Base-by-base conservation (phyloP, 1,284 basidiomycete species). In the Paramarasmius palmivorus region DNA sequence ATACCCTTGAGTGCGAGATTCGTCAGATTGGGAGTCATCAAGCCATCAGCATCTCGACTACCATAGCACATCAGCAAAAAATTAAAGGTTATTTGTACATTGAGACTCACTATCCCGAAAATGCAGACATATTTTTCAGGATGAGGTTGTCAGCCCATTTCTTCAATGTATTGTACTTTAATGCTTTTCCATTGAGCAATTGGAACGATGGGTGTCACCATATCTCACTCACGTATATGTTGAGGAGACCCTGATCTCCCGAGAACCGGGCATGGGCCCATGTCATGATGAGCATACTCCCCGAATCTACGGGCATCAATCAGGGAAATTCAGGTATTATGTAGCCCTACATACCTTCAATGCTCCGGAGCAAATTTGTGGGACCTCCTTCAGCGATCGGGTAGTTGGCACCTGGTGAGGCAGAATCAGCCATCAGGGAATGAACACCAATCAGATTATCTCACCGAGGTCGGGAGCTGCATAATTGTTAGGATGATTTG, bases 381-480 rank as follows among this genome's bases (percentile, higher is more conserved):
- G 3, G 9, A 65, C 45, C 64, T 67, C 1, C 51, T 36, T 1
- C 19, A 6, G 7, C 65, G 64, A 65, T 17, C 12, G 19, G 19
- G 49, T 20, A 41, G n/a, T 15, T 35, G 2, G 9, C n/a, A 5
- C 29, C 17, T 22, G 25, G 23, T 29, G 25, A 37, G 29, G 12
- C 29, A 32, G 23, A 51, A 17, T 26, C 38, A 25, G 39, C n/a
- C 37, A 32, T 15, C 15, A 35, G 41, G 40, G 15, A 15, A 38
- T 23, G 20, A 32, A 42, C 25, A n/a, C n/a, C n/a, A 26, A 20
- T 32, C 26, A 20, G 38, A 29, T 35, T 15, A 6, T 38, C 59
- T 1, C 48, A 73, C 77, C 77, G 7, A 81, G 56, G 63, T 80
- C 77, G 14, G 66, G 62, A 2, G 70, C 68, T 1, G 79, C 76